Evolutionary conservation across 177 flowering plant species (phyloP).

Genomic region (Tripterygium wilfordii): DNA sequence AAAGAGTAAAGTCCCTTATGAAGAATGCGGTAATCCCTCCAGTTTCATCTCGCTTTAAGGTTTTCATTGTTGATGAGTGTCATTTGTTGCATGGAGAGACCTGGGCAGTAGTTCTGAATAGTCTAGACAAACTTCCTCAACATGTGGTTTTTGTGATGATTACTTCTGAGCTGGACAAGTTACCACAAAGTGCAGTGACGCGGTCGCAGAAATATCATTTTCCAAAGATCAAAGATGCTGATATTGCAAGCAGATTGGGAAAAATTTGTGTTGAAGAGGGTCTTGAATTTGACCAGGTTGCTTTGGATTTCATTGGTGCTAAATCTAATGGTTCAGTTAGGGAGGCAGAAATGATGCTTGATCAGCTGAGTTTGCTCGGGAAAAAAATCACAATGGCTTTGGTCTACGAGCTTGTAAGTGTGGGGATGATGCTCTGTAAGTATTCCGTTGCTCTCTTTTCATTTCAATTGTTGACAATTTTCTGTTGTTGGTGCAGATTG

Average conservation of each 20-base stretch:
- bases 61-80: constrained; percentile 81
- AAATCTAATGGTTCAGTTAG: constrained; percentile 84
- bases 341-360: constrained; percentile 95
- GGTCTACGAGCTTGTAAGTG: constrained; percentile 78
- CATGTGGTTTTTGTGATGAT: constrained; percentile 70
- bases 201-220: constrained; percentile 72
- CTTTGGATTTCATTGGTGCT: constrained; percentile 72
- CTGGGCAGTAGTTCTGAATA: constrained; percentile 62
- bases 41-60: constrained; percentile 62
- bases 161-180: constrained; percentile 64
- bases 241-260: constrained; percentile 43
- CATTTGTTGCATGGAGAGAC: constrained; percentile 63
- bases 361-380: constrained; percentile 89
- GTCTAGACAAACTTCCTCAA: constrained; percentile 49
- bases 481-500: constrained; percentile 71
- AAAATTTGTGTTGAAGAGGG: constrained; percentile 65
- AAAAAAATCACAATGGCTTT: constrained; percentile 62
- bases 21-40: constrained; percentile 57
- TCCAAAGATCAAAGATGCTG: constrained; percentile 70
- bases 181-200: constrained; percentile 63
- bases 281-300: constrained; percentile 56
- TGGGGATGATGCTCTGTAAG: too few species aligned
- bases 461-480: not conserved
- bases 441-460: too few species aligned
- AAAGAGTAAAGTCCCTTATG: constrained; percentile 44